A percentile compares a stretch with the other conserved stretches of the same genome.
These are phyloP conservation scores for Cryptosporidium bovis DNA, from an alignment of 169 alveolate genomes.

Conservation along the genomic window DNA sequence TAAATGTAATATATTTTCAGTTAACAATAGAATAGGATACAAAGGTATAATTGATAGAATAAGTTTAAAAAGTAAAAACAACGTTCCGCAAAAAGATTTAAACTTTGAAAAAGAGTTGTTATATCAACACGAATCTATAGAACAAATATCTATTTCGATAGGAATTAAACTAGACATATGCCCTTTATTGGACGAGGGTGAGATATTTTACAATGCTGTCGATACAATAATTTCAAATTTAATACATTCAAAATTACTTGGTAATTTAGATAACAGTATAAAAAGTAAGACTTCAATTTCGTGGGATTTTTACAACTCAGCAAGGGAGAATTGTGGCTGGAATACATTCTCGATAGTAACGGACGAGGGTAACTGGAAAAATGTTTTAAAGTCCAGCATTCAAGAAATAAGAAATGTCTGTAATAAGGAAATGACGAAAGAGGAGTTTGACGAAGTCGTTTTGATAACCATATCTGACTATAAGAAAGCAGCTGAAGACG, in stretches of 20 bases:
- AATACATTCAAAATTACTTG: background rate
- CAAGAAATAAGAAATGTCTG: constrained; percentile 16
- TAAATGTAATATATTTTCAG: constrained; percentile 34
- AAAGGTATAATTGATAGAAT: background rate
- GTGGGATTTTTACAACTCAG: constrained; percentile 67
- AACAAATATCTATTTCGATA: constrained; percentile 50
- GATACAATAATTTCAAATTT: constrained; percentile 57
- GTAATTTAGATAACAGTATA: background rate
- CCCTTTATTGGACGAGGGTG: constrained; percentile 70
- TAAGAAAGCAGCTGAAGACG: constrained; percentile 54
- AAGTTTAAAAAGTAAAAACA: background rate
- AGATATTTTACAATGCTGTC: constrained; percentile 45
- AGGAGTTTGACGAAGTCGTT: constrained; percentile 42
- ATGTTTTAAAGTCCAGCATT: constrained; percentile 6
- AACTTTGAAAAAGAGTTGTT: constrained; percentile 7
- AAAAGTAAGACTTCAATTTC: constrained; percentile 8
- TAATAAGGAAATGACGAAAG: constrained; percentile 5
- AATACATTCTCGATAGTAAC: constrained; percentile 56
- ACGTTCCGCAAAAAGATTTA: background rate
- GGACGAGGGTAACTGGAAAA: constrained; percentile 11
- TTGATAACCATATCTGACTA: constrained; percentile 39
- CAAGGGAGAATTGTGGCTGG: constrained; percentile 71
- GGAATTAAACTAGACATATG: constrained; percentile 41
- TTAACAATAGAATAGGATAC: constrained; percentile 33
- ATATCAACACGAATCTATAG: constrained; percentile 4